Conservation (phyloP, 2,329 filamentous ascomycete species). For the Aureobasidium mangrovei region DNA sequence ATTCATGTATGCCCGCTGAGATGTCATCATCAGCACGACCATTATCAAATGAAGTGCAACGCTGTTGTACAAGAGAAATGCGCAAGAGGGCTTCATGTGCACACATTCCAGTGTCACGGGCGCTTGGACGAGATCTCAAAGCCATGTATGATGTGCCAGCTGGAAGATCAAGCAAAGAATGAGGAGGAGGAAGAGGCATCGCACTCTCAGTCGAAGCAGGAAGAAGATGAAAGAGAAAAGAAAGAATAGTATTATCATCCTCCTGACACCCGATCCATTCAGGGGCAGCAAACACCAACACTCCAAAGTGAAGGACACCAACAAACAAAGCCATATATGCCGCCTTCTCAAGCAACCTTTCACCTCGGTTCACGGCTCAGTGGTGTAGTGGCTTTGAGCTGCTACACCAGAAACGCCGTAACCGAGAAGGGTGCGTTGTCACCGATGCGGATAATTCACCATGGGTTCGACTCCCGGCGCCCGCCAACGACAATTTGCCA, state of each 20-base stretch:
- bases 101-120: neutral
- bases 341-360: no score
- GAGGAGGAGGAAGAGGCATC: neutral
- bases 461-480: no score
- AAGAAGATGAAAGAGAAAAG: neutral
- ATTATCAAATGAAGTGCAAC: slow-evolving; percentile 45
- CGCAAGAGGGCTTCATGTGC: neutral
- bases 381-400: no score
- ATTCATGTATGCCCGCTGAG: slow-evolving; percentile 49
- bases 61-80: neutral
- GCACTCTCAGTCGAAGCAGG: neutral
- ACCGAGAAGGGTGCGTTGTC: no score
- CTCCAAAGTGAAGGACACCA: no score
- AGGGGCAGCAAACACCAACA: no score
- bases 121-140: neutral
- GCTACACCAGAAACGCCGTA: no score
- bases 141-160: neutral
- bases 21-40: slow-evolving; percentile 56
- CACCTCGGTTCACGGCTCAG: no score
- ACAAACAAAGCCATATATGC: no score
- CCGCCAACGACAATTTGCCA: no score
- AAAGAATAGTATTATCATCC: neutral
- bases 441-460: no score
- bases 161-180: neutral
- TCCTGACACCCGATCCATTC: no score